Conservation (phyloP, 83 land plant genomes). For the Isoetes engelmannii region DNA sequence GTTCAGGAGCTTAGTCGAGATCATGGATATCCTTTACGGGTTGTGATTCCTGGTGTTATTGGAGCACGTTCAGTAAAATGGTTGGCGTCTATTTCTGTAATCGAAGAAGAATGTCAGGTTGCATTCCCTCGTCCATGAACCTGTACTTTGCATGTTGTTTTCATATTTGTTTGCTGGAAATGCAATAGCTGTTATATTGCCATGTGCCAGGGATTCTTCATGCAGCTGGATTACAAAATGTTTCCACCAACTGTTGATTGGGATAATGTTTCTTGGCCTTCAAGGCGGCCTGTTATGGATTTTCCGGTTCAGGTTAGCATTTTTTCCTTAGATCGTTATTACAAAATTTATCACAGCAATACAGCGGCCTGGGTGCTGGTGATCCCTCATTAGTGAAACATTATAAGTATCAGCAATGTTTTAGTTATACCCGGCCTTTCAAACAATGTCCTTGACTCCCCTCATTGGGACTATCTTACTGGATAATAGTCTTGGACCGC, state of each 20-base stretch:
- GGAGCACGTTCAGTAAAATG: slow-evolving; percentile 99
- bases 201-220: slow-evolving; percentile 78
- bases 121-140: not conserved
- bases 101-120: slow-evolving; percentile 83
- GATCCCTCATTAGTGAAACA: too few species aligned
- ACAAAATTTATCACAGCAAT: too few species aligned
- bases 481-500: too few species aligned
- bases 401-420: too few species aligned
- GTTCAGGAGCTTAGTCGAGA: slow-evolving; percentile 75
- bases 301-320: slow-evolving; percentile 80
- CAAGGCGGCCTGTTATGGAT: slow-evolving; percentile 90
- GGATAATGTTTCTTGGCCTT: slow-evolving; percentile 85
- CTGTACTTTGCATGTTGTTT: not conserved
- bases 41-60: slow-evolving; percentile 93
- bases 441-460: too few species aligned
- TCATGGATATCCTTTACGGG: slow-evolving; percentile 94
- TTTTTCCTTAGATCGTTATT: not conserved
- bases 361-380: too few species aligned
- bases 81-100: slow-evolving; percentile 61
- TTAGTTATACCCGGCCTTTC: too few species aligned
- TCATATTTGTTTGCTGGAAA: not conserved
- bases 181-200: not conserved
- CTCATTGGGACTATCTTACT: too few species aligned
- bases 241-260: slow-evolving; percentile 97
- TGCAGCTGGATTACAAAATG: slow-evolving; percentile 98